These are phyloP conservation scores for Trypethelium eluteriae DNA, from an alignment of 495 filamentous ascomycete genomes.

Conservation along the genomic window DNA sequence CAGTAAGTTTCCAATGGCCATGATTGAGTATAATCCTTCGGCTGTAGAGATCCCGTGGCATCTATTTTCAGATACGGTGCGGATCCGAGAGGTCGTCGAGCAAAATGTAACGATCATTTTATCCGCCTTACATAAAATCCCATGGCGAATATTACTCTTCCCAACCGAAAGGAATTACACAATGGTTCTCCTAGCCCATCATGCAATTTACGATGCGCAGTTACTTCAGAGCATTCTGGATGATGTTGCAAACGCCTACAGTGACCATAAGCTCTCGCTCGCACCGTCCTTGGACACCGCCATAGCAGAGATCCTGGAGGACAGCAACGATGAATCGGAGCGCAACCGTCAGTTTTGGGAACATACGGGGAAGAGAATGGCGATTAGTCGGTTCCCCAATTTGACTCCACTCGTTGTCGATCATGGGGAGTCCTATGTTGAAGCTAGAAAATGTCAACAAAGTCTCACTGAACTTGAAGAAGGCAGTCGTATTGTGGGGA, in stretches of 20 bases:
- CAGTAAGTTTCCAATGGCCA: slow-evolving; percentile 51
- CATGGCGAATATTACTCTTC: slow-evolving; percentile 9
- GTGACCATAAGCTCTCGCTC: slow-evolving; percentile 22
- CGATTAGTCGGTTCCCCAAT: slow-evolving; percentile 58
- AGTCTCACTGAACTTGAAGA: slow-evolving; percentile 41
- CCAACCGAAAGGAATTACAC: slow-evolving; percentile 23
- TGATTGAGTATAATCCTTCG: slow-evolving; percentile 48
- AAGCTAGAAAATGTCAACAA: slow-evolving; percentile 24
- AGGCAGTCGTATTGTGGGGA: slow-evolving; percentile 43
- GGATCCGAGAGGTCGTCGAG: background rate
- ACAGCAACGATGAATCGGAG: slow-evolving; percentile 32
- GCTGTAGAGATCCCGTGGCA: slow-evolving; percentile 40
- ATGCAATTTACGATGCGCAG: slow-evolving; percentile 73
- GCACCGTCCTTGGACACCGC: slow-evolving; percentile 32
- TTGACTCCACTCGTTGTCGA: slow-evolving; percentile 53
- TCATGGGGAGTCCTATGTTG: slow-evolving; percentile 33
- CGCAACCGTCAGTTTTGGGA: slow-evolving; percentile 54
- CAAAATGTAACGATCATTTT: slow-evolving; percentile 10
- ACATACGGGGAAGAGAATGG: slow-evolving; percentile 42
- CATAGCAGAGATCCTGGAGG: slow-evolving; percentile 42
- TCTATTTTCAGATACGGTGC: background rate
- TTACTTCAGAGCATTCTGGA: slow-evolving; percentile 54
- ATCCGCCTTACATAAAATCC: background rate
- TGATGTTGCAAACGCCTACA: slow-evolving; percentile 44
- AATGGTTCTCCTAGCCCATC: slow-evolving; percentile 53